Percentiles rank a stretch among this genome's conserved stretches.
These are phyloP conservation scores for Gossypium herbaceum DNA, from an alignment of 345 rosid genomes.

Conservation along the genomic window DNA sequence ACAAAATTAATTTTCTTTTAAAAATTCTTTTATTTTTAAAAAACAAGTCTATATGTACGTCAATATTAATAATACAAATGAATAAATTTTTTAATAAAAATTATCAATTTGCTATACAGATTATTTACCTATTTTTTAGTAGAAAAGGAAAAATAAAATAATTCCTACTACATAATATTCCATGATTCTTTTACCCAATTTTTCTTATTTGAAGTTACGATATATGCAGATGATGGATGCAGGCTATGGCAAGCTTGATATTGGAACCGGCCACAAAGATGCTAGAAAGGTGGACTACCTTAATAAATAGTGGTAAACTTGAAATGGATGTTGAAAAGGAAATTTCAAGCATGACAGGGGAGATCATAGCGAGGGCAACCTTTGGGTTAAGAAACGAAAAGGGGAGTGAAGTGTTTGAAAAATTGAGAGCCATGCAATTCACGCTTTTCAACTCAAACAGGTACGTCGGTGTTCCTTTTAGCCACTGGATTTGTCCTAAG, in stretches of 20 bases:
- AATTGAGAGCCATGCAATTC: constrained; percentile 66
- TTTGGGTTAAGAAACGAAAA: constrained; percentile 58
- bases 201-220: neutral
- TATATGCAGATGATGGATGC: neutral
- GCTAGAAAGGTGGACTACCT: constrained; percentile 60
- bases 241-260: constrained; percentile 81
- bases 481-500: constrained; percentile 42
- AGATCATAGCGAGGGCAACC: constrained; percentile 80
- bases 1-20: no score
- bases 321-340: constrained; percentile 73
- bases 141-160: no score
- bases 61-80: no score
- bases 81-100: no score
- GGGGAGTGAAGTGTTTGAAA: constrained; percentile 55
- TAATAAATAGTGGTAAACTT: constrained; percentile 38
- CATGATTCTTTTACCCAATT: neutral
- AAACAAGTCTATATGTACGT: rapidly evolving
- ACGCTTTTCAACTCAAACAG: constrained; percentile 71
- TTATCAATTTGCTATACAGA: no score
- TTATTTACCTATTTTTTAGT: no score
- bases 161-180: no score
- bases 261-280: constrained; percentile 66
- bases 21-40: rapidly evolving
- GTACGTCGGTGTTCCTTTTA: constrained; percentile 79
- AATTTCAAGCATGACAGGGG: constrained; percentile 66